Base-by-base conservation (phyloP, 1,284 basidiomycete genomes). In the Schizophyllum commune region DNA sequence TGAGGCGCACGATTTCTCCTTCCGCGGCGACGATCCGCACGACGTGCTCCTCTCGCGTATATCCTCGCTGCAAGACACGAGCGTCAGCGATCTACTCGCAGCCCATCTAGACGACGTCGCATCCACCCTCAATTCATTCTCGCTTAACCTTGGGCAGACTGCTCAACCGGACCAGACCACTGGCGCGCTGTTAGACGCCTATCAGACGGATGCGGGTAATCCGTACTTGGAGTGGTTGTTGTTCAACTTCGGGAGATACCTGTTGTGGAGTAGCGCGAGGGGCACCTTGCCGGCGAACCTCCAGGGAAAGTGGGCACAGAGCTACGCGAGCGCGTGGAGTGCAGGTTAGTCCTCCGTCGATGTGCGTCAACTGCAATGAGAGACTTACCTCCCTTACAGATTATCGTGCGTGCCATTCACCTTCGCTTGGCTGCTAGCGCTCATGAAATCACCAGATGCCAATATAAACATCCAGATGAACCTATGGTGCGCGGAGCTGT, bases 391-490 rank as follows among this genome's bases (percentile, higher is more conserved):
- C 52, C 9, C 17, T 4, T 17, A 13, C 8, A 47, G 39, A 47
- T 17, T 47, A 47, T 8, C 39, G 39, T 47, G 8, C 17, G 39
- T 47, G 9, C 39, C 9, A 2, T 47, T 11, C 6, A 6, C 6
- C 13, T 6, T 6, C 34, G 34, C 34, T 39, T 39, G 13, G 34
- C 13, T 39, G 6, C 7, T 39, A 6, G 13, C 34, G 34, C 34
- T 47, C 39, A 47, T 47, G 39, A 13, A 17, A 47, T 47, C 53
- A 32, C 17, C 55, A 89, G 87, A 90, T 68, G 79, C 87, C 20
- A 89, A 91, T 65, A 88, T 91, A 63, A 91, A 91, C 65, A 76
- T 86, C 54, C 88, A 91, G 69, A 90, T 89, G 88, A 90, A 89
- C 67, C 89, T 89, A 68, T 91, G 88, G 88, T 77, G 77, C 60